Percentiles rank a stretch among this genome's conserved stretches.
Conservation (phyloP, 2,329 filamentous ascomycete genomes). For the Leptoxyphium fumago region DNA sequence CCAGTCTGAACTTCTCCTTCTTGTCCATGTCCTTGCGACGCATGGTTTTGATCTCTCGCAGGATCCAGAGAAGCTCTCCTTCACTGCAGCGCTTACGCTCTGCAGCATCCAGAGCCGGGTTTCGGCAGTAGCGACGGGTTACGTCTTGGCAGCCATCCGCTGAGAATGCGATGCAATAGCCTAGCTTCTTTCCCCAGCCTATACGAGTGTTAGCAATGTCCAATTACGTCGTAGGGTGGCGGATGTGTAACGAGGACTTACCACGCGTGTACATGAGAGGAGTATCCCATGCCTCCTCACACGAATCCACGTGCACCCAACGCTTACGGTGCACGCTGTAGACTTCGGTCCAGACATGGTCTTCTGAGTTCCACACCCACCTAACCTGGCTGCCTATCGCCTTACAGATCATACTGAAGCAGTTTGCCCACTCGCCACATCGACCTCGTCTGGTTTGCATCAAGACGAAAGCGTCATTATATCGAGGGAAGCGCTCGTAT, state of each 20-base stretch:
- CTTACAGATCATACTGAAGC: constrained; percentile 95
- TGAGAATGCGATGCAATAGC: constrained; percentile 93
- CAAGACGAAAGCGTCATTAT: constrained; percentile 87
- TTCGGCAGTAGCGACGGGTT: constrained; percentile 55
- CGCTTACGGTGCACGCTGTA: constrained; percentile 86
- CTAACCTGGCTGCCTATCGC: constrained; percentile 80
- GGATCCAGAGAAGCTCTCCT: constrained; percentile 78
- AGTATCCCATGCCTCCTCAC: constrained; percentile 91
- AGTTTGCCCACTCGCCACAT: constrained; percentile 93
- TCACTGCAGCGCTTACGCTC: constrained; percentile 71
- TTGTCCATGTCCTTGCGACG: constrained; percentile 75
- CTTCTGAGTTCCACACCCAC: constrained; percentile 97
- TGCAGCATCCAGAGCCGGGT: constrained; percentile 52
- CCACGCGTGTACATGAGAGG: constrained; percentile 81
- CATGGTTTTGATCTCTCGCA: constrained; percentile 77
- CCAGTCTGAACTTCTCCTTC: constrained; percentile 65
- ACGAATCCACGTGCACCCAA: constrained; percentile 95
- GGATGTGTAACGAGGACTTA: constrained; percentile 22
- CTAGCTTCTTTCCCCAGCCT: constrained; percentile 91
- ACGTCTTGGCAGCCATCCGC: constrained; percentile 65
- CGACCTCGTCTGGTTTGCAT: constrained; percentile 75
- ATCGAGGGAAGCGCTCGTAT: constrained; percentile 82
- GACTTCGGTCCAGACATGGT: constrained; percentile 95
- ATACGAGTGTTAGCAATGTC: constrained; percentile 8
- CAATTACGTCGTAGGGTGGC: neutral